Percentiles rank a stretch among this genome's conserved stretches.
phyloP scores from a whole-genome alignment of 371 early-diverging fungal genomes.

The Mortierella sp. region DNA sequence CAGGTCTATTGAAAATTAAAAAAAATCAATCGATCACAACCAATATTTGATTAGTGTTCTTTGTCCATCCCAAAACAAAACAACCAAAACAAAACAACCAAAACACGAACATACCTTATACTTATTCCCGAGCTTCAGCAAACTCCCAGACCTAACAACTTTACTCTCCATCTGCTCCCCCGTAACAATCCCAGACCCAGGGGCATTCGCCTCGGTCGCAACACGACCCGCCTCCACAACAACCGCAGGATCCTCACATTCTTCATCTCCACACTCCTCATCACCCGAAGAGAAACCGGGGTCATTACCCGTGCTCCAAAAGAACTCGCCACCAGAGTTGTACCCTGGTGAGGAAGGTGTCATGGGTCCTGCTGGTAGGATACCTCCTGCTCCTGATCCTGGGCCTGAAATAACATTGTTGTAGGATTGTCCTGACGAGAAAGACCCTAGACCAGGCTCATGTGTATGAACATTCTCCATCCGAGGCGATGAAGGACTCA shows the following conservation, averaged over 20 bases:
- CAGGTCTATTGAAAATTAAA: conserved; percentile 64
- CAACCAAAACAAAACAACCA: not conserved
- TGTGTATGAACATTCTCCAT: conserved; percentile 32
- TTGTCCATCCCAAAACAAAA: not conserved
- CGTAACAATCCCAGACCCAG: conserved; percentile 49
- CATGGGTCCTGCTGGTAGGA: conserved; percentile 13
- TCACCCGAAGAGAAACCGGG: conserved; percentile 32
- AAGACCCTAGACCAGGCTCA: conserved; percentile 22
- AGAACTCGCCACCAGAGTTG: conserved; percentile 37
- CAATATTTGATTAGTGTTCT: no score
- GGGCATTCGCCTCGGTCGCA: conserved; percentile 39
- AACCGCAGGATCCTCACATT: conserved; percentile 32
- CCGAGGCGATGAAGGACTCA: conserved; percentile 24
- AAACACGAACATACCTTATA: conserved; percentile 60
- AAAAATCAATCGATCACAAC: not conserved
- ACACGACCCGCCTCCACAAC: conserved; percentile 35
- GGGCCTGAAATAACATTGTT: not conserved
- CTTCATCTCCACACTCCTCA: conserved; percentile 30
- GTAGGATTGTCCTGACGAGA: conserved; percentile 35
- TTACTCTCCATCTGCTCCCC: conserved; percentile 58
- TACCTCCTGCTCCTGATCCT: not conserved
- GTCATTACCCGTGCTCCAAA: conserved; percentile 15
- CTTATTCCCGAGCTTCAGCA: conserved; percentile 75
- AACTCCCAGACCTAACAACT: conserved; percentile 78
- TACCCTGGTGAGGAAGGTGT: conserved; percentile 46